Conservation (phyloP, 306 rosid species). For the Arachis hypogaea region DNA sequence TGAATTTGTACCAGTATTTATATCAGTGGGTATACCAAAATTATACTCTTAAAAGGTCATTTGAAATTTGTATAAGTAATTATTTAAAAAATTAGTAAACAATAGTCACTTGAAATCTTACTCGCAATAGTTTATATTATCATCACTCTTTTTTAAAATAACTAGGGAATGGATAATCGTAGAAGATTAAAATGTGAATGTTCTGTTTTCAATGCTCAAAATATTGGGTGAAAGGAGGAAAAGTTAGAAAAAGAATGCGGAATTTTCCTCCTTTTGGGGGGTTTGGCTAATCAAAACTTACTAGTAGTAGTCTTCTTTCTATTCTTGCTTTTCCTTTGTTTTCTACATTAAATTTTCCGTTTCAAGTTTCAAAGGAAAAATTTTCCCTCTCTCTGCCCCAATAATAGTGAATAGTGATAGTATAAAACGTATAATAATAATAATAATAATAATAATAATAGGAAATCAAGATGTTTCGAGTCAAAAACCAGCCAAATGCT, state of each 20-base stretch:
- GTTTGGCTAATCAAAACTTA: conserved; percentile 34
- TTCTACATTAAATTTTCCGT: background rate
- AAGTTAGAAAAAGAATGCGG: conserved; percentile 23
- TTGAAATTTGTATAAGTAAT: too few species aligned
- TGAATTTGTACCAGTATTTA: too few species aligned
- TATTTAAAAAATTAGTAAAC: too few species aligned
- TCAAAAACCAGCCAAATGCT: too few species aligned
- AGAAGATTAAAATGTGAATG: conserved; percentile 2
- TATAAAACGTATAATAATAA: background rate
- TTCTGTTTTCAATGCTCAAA: conserved; percentile 25
- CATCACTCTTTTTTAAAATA: too few species aligned
- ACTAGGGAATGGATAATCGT: too few species aligned
- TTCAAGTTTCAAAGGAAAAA: conserved; percentile 34
- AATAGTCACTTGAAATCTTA: too few species aligned
- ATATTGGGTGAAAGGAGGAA: conserved; percentile 16
- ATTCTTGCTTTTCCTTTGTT: background rate
- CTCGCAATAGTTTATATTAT: too few species aligned
- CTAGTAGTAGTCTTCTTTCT: conserved; percentile 8
- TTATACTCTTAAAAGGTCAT: too few species aligned
- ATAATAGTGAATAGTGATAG: background rate
- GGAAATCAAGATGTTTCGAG: too few species aligned
- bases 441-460: too few species aligned
- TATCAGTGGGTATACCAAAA: too few species aligned
- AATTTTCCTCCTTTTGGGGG: conserved; percentile 11
- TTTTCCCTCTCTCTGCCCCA: conserved; percentile 15